Conservation (phyloP, 106 monocot genomes). For the Dioscorea zingiberensis region DNA sequence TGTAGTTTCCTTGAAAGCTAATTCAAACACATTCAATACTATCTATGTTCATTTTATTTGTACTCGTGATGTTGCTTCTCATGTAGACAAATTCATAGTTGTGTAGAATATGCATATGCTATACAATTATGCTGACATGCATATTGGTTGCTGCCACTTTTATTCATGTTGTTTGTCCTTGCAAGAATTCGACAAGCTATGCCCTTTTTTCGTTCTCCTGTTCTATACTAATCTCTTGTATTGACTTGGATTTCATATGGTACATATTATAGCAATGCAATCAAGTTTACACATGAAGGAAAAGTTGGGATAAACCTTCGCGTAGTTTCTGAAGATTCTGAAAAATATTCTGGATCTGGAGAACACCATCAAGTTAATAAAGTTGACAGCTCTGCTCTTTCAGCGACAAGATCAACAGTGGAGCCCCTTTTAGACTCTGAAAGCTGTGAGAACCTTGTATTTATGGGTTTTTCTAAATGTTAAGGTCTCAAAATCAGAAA, state of each 20-base stretch:
- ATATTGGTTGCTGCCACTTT: background rate
- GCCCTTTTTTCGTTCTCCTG: background rate
- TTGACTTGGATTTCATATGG: background rate
- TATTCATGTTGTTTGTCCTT: background rate
- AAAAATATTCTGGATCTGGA: slow-evolving; percentile 13
- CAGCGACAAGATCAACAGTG: background rate
- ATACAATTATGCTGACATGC: no score
- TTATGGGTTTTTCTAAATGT: slow-evolving; percentile 7
- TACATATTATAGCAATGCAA: slow-evolving; percentile 56
- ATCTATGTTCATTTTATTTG: no score
- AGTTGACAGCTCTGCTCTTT: slow-evolving; percentile 1
- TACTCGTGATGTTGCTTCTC: no score
- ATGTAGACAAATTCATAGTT: no score
- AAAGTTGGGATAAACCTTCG: slow-evolving; percentile 63
- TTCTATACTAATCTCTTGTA: background rate
- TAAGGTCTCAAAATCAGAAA: slow-evolving; percentile 12
- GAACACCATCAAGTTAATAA: slow-evolving; percentile 9
- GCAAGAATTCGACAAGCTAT: background rate
- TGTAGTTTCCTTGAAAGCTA: no score
- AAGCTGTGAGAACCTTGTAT: slow-evolving; percentile 15
- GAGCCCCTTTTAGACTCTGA: slow-evolving; percentile 17
- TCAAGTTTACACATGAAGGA: slow-evolving; percentile 81
- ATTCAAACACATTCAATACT: no score
- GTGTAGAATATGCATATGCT: no score
- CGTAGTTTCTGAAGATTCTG: slow-evolving; percentile 34